phyloP scores from a whole-genome alignment of 176 grass and related monocot genomes.

The Ampelocalamus luodianensis region DNA sequence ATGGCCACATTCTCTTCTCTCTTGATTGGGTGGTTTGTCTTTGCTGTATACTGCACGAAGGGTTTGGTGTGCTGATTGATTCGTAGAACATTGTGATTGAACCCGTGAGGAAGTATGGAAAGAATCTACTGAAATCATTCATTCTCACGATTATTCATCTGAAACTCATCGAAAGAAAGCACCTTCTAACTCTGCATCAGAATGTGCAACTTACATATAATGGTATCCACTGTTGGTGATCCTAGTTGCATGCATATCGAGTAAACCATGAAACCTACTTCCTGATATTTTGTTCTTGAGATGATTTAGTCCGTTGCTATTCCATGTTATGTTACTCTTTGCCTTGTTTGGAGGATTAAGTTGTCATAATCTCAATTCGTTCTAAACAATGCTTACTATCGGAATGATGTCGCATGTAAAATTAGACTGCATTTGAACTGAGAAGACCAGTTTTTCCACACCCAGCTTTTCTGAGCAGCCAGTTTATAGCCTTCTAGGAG shows the following conservation, averaged over 20 bases:
- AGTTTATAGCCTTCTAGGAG: not conserved
- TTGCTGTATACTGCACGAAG: conserved; percentile 70
- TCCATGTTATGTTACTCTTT: not conserved
- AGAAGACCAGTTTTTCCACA: too few species aligned
- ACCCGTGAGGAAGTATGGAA: not conserved
- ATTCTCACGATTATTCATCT: not conserved
- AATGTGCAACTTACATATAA: not conserved
- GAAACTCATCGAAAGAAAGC: not conserved
- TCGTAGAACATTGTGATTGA: conserved; percentile 4
- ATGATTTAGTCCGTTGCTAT: not conserved
- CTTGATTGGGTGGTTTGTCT: conserved; percentile 83
- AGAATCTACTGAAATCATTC: conserved; percentile 12
- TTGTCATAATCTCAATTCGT: too few species aligned
- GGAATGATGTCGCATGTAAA: not conserved
- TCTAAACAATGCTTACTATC: too few species aligned
- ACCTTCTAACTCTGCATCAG: not conserved
- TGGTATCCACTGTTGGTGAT: not conserved
- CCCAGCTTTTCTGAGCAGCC: too few species aligned
- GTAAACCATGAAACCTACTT: not conserved
- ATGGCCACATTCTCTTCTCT: conserved; percentile 77
- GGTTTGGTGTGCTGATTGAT: conserved; percentile 60
- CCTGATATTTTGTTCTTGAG: not conserved
- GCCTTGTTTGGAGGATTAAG: too few species aligned
- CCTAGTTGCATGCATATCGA: not conserved
- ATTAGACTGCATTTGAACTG: not conserved